Conservation (phyloP, 345 rosid species). For the Rhodomyrtus tomentosa region DNA sequence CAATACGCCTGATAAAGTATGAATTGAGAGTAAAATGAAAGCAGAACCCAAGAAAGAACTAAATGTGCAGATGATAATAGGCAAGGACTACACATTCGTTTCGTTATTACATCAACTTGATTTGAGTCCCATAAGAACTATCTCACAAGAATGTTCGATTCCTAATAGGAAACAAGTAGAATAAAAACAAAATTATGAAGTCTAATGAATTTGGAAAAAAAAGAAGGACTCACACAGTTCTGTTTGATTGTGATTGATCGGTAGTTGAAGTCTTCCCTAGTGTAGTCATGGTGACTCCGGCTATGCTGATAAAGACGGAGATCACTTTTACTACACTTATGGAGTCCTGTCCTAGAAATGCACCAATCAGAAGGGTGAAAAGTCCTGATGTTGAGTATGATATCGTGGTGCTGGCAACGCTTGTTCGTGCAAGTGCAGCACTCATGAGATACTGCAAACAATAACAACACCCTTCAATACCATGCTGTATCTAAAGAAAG, state of each 20-base stretch:
- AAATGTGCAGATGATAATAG: too few relatives aligned
- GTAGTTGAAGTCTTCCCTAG: slow-evolving; percentile 16
- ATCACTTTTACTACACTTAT: slow-evolving; percentile 19
- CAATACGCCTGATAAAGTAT: too few relatives aligned
- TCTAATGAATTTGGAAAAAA: background rate
- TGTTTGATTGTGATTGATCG: background rate
- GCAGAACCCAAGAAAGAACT: too few relatives aligned
- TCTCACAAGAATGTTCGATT: too few relatives aligned
- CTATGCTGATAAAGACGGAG: slow-evolving; percentile 25
- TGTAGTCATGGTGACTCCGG: slow-evolving; percentile 37
- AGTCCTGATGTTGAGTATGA: slow-evolving; percentile 28
- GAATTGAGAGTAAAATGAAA: too few relatives aligned
- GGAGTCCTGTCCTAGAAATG: slow-evolving; percentile 24
- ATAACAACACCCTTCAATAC: background rate
- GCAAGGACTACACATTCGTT: too few relatives aligned
- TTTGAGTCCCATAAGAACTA: too few relatives aligned
- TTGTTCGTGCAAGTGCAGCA: slow-evolving; percentile 31
- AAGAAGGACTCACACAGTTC: background rate
- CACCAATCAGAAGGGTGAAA: slow-evolving; percentile 35
- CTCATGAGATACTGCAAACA: slow-evolving; percentile 27
- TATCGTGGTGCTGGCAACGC: slow-evolving; percentile 27
- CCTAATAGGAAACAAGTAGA: too few relatives aligned
- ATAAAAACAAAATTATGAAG: too few relatives aligned
- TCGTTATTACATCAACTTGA: too few relatives aligned
- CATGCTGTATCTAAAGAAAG: too few relatives aligned